Conservation (phyloP, 768 basidiomycete genomes). For the Phlebiopsis gigantea region DNA sequence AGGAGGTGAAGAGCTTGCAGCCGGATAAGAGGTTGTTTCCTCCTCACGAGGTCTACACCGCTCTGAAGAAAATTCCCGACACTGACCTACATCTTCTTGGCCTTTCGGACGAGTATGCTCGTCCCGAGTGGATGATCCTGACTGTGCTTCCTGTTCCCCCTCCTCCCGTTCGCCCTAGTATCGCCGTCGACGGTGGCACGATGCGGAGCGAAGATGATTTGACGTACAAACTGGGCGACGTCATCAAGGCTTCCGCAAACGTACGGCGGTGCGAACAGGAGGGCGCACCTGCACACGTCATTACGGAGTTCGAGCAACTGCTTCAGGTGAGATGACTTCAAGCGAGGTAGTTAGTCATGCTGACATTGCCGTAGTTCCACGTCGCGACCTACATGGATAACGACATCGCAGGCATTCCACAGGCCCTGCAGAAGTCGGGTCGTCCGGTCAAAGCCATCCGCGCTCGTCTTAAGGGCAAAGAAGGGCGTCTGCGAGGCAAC, state of each 20-base stretch:
- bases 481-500: slow-evolving; percentile 95
- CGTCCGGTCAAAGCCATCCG: slow-evolving; percentile 98
- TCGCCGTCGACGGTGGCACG: slow-evolving; percentile 93
- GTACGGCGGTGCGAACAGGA: slow-evolving; percentile 92
- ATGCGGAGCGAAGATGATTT: slow-evolving; percentile 98
- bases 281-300: slow-evolving; percentile 93
- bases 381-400: slow-evolving; percentile 99
- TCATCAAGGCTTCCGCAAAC: slow-evolving; percentile 92
- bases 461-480: slow-evolving; percentile 96
- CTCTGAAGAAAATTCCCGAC: slow-evolving; percentile 94
- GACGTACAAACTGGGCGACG: slow-evolving; percentile 96
- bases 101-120: slow-evolving; percentile 90
- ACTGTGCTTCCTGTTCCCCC: slow-evolving; percentile 98
- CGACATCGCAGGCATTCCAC: slow-evolving; percentile 96
- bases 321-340: slow-evolving; percentile 78
- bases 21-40: slow-evolving; percentile 81
- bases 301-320: slow-evolving; percentile 93
- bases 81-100: slow-evolving; percentile 86
- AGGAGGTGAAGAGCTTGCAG: slow-evolving; percentile 79
- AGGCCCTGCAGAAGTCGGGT: slow-evolving; percentile 95
- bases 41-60: slow-evolving; percentile 85
- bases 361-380: slow-evolving; percentile 63
- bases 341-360: background rate
- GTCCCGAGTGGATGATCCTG: slow-evolving; percentile 99
- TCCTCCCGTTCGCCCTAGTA: slow-evolving; percentile 96